These are phyloP conservation scores for Chaetomiaceae sp. DNA, from an alignment of 2,329 filamentous ascomycete genomes.

Conservation along the genomic window DNA sequence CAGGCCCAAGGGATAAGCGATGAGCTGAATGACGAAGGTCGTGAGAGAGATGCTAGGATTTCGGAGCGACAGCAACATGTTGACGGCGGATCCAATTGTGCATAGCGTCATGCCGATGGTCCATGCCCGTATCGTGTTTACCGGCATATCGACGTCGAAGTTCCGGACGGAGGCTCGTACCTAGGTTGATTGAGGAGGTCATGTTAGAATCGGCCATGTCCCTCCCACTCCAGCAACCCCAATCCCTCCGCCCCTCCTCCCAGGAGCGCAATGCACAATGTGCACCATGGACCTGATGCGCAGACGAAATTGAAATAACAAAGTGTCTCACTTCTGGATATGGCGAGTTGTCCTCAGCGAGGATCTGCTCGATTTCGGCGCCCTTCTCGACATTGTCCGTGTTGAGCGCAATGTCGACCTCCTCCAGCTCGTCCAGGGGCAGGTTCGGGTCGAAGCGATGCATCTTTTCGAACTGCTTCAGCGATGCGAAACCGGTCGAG, in stretches of 20 bases:
- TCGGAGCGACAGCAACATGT: slow-evolving; percentile 57
- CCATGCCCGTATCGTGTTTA: slow-evolving; percentile 62
- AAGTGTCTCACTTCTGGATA: slow-evolving; percentile 59
- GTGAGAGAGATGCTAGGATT: slow-evolving; percentile 56
- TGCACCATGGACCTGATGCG: neutral
- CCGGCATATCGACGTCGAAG: slow-evolving; percentile 59
- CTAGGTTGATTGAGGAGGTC: slow-evolving; percentile 33
- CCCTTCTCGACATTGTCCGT: slow-evolving; percentile 52
- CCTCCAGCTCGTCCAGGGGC: slow-evolving; percentile 56
- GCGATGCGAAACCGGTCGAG: slow-evolving; percentile 39
- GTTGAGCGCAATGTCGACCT: slow-evolving; percentile 54
- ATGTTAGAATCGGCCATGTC: slow-evolving; percentile 15
- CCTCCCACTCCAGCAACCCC: neutral
- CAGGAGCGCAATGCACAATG: too few relatives aligned
- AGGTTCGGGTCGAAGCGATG: slow-evolving; percentile 63
- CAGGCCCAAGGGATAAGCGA: slow-evolving; percentile 55
- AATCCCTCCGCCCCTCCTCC: neutral
- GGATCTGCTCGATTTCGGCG: slow-evolving; percentile 51
- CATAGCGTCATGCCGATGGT: slow-evolving; percentile 56
- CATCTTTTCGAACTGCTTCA: slow-evolving; percentile 54
- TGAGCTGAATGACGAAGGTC: slow-evolving; percentile 57
- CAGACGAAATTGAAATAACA: neutral
- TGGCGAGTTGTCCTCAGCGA: slow-evolving; percentile 61
- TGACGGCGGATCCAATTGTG: slow-evolving; percentile 57
- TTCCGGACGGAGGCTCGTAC: slow-evolving; percentile 62